Evolutionary conservation across 2,329 filamentous ascomycete species (phyloP).

Genomic region (Clarireedia hainanense): DNA sequence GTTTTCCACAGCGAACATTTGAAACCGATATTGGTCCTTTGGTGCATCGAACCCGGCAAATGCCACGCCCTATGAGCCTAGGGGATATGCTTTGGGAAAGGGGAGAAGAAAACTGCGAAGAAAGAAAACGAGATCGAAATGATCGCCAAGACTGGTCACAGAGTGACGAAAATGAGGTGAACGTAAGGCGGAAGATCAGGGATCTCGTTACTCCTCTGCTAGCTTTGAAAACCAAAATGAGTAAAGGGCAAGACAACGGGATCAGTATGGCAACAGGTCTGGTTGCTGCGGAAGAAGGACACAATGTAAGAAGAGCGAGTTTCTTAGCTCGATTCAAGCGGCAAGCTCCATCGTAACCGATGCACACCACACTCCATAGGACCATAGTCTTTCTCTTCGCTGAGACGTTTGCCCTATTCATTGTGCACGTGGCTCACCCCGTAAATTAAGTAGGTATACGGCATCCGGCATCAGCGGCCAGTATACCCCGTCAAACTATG

Average conservation of each 20-base stretch:
- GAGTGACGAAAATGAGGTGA: slow-evolving; percentile 38
- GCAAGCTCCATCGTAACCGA: slow-evolving; percentile 15
- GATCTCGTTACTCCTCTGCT: slow-evolving; percentile 27
- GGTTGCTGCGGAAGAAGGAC: neutral
- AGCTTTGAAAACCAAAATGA: slow-evolving; percentile 37
- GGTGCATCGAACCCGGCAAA: neutral
- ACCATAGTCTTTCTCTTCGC: too few species aligned
- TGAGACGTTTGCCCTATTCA: too few species aligned
- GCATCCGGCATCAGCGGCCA: too few species aligned
- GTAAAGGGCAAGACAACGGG: slow-evolving; percentile 19
- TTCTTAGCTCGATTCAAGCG: slow-evolving; percentile 26
- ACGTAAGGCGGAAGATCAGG: slow-evolving; percentile 19
- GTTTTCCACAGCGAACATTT: slow-evolving; percentile 30
- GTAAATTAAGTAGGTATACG: too few species aligned
- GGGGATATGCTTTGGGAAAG: slow-evolving; percentile 20
- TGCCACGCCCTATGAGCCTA: slow-evolving; percentile 19
- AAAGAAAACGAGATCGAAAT: slow-evolving; percentile 7
- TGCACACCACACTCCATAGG: too few species aligned
- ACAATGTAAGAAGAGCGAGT: slow-evolving; percentile 13
- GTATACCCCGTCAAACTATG: too few species aligned
- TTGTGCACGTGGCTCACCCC: too few species aligned
- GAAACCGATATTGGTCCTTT: slow-evolving; percentile 7
- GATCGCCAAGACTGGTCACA: slow-evolving; percentile 47
- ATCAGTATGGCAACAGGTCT: slow-evolving; percentile 10
- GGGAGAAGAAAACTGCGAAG: slow-evolving; percentile 6